phyloP scores from a whole-genome alignment of 768 basidiomycete genomes.

The Paxillus rubicundulus region DNA sequence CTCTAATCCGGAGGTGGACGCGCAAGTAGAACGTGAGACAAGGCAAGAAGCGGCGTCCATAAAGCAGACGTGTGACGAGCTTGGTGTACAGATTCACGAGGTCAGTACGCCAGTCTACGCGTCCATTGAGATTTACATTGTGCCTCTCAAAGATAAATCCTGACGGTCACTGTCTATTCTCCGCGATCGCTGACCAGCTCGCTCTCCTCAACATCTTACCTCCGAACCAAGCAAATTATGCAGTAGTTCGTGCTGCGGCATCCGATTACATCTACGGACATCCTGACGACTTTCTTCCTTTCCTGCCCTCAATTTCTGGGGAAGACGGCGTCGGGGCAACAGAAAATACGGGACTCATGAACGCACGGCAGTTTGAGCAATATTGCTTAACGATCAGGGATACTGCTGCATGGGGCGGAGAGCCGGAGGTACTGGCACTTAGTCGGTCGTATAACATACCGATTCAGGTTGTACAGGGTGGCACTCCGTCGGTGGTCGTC shows the following conservation, averaged over 20 bases:
- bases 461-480: constrained; percentile 88
- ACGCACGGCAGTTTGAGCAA: constrained; percentile 53
- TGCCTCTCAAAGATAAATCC: constrained; percentile 71
- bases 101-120: constrained; percentile 34
- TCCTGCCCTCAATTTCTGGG: constrained; percentile 71
- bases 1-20: constrained; percentile 58
- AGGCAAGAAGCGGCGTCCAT: constrained; percentile 68
- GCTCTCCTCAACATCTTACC: constrained; percentile 66
- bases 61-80: constrained; percentile 57
- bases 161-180: constrained; percentile 95
- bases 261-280: constrained; percentile 80
- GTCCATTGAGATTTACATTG: constrained; percentile 2
- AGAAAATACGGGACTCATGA: constrained; percentile 68
- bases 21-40: constrained; percentile 59
- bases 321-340: constrained; percentile 67
- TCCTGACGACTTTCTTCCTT: constrained; percentile 89
- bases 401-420: constrained; percentile 95
- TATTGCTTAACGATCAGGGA: constrained; percentile 80
- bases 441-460: constrained; percentile 77
- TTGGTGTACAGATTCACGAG: constrained; percentile 65
- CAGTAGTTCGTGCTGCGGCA: constrained; percentile 62
- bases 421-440: constrained; percentile 93
- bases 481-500: constrained; percentile 76
- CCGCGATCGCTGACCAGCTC: constrained; percentile 92
- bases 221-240: constrained; percentile 55